Conservation (phyloP, 1,284 basidiomycete species). For the Cerrena zonata region DNA sequence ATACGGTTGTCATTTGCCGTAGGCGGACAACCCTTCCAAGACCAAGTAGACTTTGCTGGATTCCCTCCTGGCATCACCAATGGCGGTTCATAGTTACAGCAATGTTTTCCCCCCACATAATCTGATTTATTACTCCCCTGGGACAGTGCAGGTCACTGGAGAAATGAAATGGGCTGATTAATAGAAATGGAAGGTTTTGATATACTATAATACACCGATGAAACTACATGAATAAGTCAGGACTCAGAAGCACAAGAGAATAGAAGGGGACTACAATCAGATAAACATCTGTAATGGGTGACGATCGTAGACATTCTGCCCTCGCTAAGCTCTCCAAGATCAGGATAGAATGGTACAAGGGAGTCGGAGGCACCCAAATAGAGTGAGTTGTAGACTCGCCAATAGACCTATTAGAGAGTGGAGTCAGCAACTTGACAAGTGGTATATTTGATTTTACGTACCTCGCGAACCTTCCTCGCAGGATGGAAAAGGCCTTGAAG, state of each 20-base stretch:
- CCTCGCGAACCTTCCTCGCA: conserved; percentile 92
- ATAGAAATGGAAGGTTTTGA: background rate
- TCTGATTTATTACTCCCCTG: background rate
- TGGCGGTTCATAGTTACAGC: conserved; percentile 6
- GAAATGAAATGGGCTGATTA: background rate
- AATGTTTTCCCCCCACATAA: background rate
- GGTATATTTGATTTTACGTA: conserved; percentile 26
- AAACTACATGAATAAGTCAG: conserved; percentile 2
- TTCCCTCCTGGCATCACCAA: conserved; percentile 77
- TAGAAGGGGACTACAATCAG: conserved; percentile 28
- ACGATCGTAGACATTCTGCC: conserved; percentile 82
- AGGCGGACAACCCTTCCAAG: conserved; percentile 69
- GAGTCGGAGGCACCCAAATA: conserved; percentile 86
- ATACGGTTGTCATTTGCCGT: conserved; percentile 77
- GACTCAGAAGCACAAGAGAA: conserved; percentile 3
- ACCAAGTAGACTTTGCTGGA: conserved; percentile 91
- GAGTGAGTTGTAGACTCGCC: conserved; percentile 87
- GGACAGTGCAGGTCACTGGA: background rate
- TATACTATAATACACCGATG: conserved; percentile 9
- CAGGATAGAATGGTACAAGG: conserved; percentile 92
- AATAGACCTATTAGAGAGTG: conserved; percentile 52
- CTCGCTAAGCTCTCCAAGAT: conserved; percentile 80
- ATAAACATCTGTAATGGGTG: conserved; percentile 81
- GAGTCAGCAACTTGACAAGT: background rate
- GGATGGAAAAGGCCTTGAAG: conserved; percentile 94